Evolutionary conservation across 2,329 filamentous ascomycete genomes (phyloP).

Genomic region (Ophiostoma sp.): DNA sequence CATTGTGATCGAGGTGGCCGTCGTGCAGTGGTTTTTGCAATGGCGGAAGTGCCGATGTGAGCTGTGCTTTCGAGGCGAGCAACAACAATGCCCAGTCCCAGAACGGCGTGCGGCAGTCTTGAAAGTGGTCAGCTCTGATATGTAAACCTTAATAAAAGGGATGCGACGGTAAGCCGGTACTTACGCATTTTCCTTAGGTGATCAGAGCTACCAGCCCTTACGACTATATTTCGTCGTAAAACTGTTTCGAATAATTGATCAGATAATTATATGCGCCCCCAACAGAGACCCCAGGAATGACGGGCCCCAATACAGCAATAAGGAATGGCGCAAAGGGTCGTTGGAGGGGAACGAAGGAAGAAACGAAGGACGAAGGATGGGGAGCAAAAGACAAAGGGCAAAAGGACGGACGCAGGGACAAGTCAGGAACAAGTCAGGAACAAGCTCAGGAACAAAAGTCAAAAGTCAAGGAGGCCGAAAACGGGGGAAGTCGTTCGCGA

Average conservation of each 20-base stretch:
- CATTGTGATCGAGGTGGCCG: not conserved
- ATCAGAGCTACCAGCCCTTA: not conserved
- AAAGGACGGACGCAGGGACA: not conserved
- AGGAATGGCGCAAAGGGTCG: not conserved
- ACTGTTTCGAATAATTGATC: not conserved
- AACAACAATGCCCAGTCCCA: slow-evolving; percentile 18
- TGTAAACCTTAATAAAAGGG: not conserved
- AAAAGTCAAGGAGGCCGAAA: not conserved
- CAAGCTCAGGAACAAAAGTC: not conserved
- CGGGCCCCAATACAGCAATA: not conserved
- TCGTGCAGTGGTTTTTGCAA: slow-evolving; percentile 24
- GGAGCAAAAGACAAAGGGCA: not conserved
- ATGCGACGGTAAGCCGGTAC: not conserved
- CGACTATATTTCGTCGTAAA: not conserved
- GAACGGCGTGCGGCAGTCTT: not conserved
- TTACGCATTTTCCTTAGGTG: slow-evolving; percentile 4
- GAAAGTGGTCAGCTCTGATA: not conserved
- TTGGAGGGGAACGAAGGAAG: not conserved
- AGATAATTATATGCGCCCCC: not conserved
- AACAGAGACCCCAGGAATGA: not conserved
- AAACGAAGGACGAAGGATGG: not conserved
- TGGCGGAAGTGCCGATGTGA: slow-evolving; percentile 4
- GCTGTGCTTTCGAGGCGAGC: slow-evolving; percentile 18
- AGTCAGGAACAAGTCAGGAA: not conserved
- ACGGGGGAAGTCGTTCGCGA: not conserved